Evolutionary conservation across 768 basidiomycete genomes (phyloP), one percentile per base, ranked within the genome.

Genomic region (Termitomyces sp.): DNA sequence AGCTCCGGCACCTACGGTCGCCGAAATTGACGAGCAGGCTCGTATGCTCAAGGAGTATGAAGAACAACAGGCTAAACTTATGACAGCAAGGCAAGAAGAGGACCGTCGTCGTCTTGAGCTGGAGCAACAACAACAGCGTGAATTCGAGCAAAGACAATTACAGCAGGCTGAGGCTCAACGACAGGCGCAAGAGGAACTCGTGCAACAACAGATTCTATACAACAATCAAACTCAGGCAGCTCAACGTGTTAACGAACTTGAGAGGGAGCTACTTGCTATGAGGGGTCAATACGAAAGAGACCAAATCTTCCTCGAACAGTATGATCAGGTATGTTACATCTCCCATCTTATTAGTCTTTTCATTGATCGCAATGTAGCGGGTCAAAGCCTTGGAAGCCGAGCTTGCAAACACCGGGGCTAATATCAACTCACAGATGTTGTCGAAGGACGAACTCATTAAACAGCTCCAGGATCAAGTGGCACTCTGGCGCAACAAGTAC

Each of bases 271-370:
- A 50, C 81, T 98, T 49, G 92, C 83, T 10, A 90, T 98, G 90
- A 79, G 94, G 48, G 94, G 97, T 0, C 97, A 98, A 69, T 99
- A 94, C 69, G 97, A 99, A 73, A 84, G 97, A 13, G 96, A 99
- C 66, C 97, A 99, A 70, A 88, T 99, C 64, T 85, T 99, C 72
- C 78, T 99, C 54, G 96, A 98, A 71, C 94, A 98, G 66, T 99
- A 99, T 66, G 97, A 99, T 69, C 83, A 89, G 43, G 94, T 96
- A 72, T 54, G 88, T 78, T 28, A 30, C 38, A 18, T 38, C 51
- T 54, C 24, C 1, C 28, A 55, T 48, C 48, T 35, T 43, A 33
- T 42, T 7, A 16, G 7, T 57, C n/a, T 47, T 42, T 30, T n/a
- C 58, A 40, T 46, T 22, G 26, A 66, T 61, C 7, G 16, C 26